Evolutionary conservation across 1,139 yeast species (phyloP), one percentile per base, ranked within the genome.

Genomic region (Pichia sp.): DNA sequence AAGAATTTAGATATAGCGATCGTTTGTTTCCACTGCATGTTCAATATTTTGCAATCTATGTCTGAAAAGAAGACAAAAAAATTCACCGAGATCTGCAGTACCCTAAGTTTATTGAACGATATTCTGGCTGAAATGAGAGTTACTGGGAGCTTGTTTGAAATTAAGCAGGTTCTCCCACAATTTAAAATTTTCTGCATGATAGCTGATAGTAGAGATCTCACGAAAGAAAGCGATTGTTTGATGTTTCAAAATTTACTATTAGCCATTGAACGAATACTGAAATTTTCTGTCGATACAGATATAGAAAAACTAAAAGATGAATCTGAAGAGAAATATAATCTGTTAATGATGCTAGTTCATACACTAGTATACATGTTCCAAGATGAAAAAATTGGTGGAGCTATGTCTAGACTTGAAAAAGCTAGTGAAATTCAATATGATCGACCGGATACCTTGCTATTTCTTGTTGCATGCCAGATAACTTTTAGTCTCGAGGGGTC

Each of bases 81-180:
- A 12, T 8, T 19, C 25, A 19, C 16, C 8, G 34, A 44, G 19
- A 23, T 45, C 3, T 13, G 23, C 12, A 12, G 37, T 3, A 22
- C 37, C 12, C 10, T 51, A 4, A 25, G 28, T 5, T 10, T 52
- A 13, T 49, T 51, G 16, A 47, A 18, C 56, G 51, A 12, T 16
- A 44, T 48, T 41, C 43, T 46, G 21, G 36, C 30, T 18, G 25
- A 18, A 42, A 40, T 44, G 55, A 49, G 12, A 21, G 26, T n/a
- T 2, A 19, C 8, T 50, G 65, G 65, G 54, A 60, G 25, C 1
- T 3, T 46, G 3, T 49, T 44, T 44, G 55, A 54, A 19, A 36
- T 54, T 4, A 46, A 26, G 34, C 56, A 54, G 34, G 23, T 51
- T 13, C 9, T 54, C 21, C 53, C 55, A 12, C 55, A 49, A 18